Base-by-base conservation (phyloP, 768 basidiomycete species). In the Leccinum boreale region DNA sequence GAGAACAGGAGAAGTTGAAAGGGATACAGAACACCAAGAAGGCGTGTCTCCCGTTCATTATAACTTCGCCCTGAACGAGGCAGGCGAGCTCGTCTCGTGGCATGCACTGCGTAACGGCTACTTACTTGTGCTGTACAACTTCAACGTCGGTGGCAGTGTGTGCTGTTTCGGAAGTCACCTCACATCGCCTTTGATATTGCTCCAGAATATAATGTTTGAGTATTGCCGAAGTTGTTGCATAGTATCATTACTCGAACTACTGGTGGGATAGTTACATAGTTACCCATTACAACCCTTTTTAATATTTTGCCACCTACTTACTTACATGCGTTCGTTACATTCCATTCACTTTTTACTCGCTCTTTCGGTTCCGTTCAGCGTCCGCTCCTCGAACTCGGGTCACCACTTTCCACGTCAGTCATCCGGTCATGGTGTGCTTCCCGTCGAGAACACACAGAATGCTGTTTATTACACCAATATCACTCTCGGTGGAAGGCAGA, bases 381-480 rank as follows among this genome's bases (percentile, higher is more conserved):
- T 70, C 35, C 72, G 60, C 55, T 53, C 57, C 4, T 28, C 4
- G 15, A 17, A 8, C 17, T 29, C 45, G 64, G n/a, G 31, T 48
- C 58, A 59, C 21, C 53, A 56, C 29, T 52, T 42, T 6, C 36
- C 65, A 3, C 73, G 71, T 11, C 73, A 69, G 55, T 70, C 72
- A 2, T 61, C 66, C 19, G 33, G 53, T 35, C 69, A 7, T 26
- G 24, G 23, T 10, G 46, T 74, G 33, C 62, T 85, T 4, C 75
- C 83, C 15, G 73, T 90, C 26, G 73, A 74, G 24, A 87, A 91
- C 72, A 85, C 81, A 0, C 84, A 83, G 62, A 90, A 92, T 74
- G 78, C 84, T 0, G 84, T 89, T 65, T 92, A 92, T 67, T 82
- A 86, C 51, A 76, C 81, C 42, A 90, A 89, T 65, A 78, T 92